Base-by-base conservation (phyloP, 1,284 basidiomycete species). In the Moesziomyces parantarcticus region DNA sequence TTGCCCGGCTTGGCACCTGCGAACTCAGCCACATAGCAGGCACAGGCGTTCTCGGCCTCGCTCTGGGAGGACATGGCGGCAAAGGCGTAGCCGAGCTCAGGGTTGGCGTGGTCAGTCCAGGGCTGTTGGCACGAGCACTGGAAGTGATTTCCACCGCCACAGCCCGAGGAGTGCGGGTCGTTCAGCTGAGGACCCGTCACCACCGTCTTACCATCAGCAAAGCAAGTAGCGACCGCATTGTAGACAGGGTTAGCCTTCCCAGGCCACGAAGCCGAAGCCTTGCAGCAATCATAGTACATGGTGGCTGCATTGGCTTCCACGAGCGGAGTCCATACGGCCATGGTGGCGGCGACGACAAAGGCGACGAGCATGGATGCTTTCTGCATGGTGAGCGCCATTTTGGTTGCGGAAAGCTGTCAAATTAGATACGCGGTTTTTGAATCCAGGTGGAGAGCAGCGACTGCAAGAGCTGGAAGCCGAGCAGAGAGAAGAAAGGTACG, bases 71-170 rank as follows among this genome's bases (percentile, higher is more conserved):
- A 40, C 58, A 58, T 61, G 22, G 68, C 68, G 29, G 54, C 58
- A 29, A 71, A 71, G 1, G 39, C 68, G 14, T 71, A 71, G 16
- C 68, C 68, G 5, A 71, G 14, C 1, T 34, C 32, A 8, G 58
- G 62, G 23, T 71, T 66, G 41, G 46, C 23, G 3, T 18, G 18
- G n/a, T 71, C 68, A 2, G 68, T 62, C 58, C 58, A 71, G 16
- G 68, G 68, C 58, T 71, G 68, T 47, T 71, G 68, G 25, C 68
- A 71, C 25, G 47, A 58, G 48, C 68, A 71, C 40, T 71, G 68
- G 46, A 55, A 71, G n/a, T 61, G 50, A 6, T 29, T 34, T 40
- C 68, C 68, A 5, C 68, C 63, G n/a, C 62, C 68, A 43, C 68
- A 71, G 9, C 68, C 68, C 22, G 62, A 65, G 7, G 68, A 65